Evolutionary conservation across 352 stramenopile species (phyloP), one percentile per base, ranked within the genome.

Genomic region (Globisporangium irregulare): DNA sequence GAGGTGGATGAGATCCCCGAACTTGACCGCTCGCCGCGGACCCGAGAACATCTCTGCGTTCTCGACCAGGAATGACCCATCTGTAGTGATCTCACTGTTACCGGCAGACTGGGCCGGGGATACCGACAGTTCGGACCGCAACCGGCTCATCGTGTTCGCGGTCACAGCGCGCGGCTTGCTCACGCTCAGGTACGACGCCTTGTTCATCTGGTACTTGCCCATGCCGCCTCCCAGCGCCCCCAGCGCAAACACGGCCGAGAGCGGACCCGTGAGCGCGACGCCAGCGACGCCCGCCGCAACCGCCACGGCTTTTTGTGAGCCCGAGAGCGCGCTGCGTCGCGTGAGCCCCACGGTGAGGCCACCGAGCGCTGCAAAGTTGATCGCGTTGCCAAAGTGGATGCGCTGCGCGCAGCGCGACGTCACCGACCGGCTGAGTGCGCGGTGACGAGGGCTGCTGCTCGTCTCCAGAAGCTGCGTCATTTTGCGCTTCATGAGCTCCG

Each of bases 131-230:
- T 22, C 27, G 22, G 41, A 18, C 22, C 24, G 43, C 25, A 55
- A 25, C 3, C 41, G 59, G 25, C 22, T 53, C 25, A 65, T 25
- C 32, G 22, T 46, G 34, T 43, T 61, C 34, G 62, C 62, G 1
- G 32, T 67, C 62, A 62, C 53, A 12, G 62, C 62, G 34, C 62
- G 51, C 51, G 62, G 68, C 53, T 84, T 83, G 63, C 69, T 75
- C 2, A 90, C 66, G 56, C 72, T 82, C 20, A 92, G 38, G 22
- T 83, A 88, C 27, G 74, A 75, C 32, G 78, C 74, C 66, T 90
- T 92, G 68, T 86, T 92, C 25, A 89, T 59, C 51, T 90, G 84
- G 64, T 90, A 89, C 73, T 84, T 88, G 59, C 80, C 78, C 8
- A 88, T 72, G 41, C 81, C 81, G 50, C 79, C 77, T 12, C 81